These are phyloP conservation scores for Escovopsis sp. DNA, from an alignment of 2,329 filamentous ascomycete genomes.

Conservation along the genomic window DNA sequence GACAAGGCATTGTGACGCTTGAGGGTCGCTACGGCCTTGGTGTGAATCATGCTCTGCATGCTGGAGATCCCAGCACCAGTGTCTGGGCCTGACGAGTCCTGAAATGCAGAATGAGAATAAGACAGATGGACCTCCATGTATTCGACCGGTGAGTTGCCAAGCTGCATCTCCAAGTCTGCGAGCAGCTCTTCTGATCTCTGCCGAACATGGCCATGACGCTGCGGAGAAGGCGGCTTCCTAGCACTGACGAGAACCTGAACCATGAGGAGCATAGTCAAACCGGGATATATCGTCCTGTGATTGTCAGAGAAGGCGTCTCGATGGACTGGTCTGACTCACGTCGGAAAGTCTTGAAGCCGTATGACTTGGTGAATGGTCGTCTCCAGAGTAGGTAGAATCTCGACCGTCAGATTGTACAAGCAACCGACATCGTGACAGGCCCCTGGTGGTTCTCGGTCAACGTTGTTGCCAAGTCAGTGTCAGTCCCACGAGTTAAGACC, in stretches of 20 bases:
- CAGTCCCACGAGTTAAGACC: too few relatives aligned
- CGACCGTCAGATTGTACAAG: slow-evolving; percentile 32
- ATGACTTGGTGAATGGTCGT: slow-evolving; percentile 32
- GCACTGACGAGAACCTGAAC: slow-evolving; percentile 27
- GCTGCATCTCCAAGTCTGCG: slow-evolving; percentile 40
- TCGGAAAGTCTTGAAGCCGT: slow-evolving; percentile 27
- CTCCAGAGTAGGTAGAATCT: slow-evolving; percentile 27
- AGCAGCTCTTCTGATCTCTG: slow-evolving; percentile 41
- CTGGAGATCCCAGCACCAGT: slow-evolving; percentile 19
- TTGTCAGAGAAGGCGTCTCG: slow-evolving; percentile 6
- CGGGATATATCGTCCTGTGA: slow-evolving; percentile 25
- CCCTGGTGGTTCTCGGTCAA: slow-evolving; percentile 11
- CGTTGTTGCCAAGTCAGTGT: too few relatives aligned
- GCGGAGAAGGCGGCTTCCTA: slow-evolving; percentile 2
- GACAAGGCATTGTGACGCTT: slow-evolving; percentile 33
- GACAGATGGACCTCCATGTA: slow-evolving; percentile 38
- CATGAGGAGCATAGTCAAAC: slow-evolving; percentile 33
- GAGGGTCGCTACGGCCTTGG: slow-evolving; percentile 35
- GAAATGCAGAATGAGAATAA: slow-evolving; percentile 44
- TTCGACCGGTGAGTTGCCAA: slow-evolving; percentile 32
- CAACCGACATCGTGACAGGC: slow-evolving; percentile 28
- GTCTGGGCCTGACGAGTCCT: slow-evolving; percentile 15
- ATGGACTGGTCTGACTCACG: slow-evolving; percentile 17
- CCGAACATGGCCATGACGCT: slow-evolving; percentile 13
- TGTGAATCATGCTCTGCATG: slow-evolving; percentile 36